Evolutionary conservation across 495 filamentous ascomycete genomes (phyloP).

Genomic region (Bombardia bombarda): DNA sequence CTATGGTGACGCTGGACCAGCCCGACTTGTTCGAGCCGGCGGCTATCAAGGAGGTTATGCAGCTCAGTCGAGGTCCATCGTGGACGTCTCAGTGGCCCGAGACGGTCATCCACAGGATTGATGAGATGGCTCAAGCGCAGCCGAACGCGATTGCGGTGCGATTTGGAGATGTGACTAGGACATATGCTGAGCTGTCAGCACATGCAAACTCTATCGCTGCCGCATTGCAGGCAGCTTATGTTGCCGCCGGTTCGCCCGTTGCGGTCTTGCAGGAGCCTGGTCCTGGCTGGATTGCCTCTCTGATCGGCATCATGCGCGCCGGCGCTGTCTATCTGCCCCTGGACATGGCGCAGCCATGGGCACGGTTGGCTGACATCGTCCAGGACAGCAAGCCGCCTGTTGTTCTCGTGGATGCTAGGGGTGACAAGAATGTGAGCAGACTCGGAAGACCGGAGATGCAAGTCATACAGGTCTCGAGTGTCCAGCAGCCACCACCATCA

Average conservation of each 20-base stretch:
- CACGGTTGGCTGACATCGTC: neutral
- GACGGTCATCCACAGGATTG: slow-evolving; percentile 21
- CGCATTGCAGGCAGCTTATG: too few species aligned
- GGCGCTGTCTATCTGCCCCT: neutral
- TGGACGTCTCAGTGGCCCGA: slow-evolving; percentile 8
- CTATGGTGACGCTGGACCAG: neutral
- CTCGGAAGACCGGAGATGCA: neutral
- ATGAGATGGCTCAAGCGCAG: slow-evolving; percentile 7
- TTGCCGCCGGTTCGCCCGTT: too few species aligned
- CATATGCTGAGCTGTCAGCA: too few species aligned
- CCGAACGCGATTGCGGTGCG: slow-evolving; percentile 7
- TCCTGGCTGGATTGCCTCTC: neutral
- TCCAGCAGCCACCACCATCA: too few species aligned
- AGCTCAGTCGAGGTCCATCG: neutral
- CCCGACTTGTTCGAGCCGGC: neutral
- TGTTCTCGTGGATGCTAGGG: neutral
- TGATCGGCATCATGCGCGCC: slow-evolving; percentile 4
- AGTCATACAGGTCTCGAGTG: neutral
- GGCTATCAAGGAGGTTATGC: neutral
- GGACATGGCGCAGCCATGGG: neutral
- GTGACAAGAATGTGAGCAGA: neutral
- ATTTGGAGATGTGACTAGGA: slow-evolving; percentile 3
- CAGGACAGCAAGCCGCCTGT: neutral
- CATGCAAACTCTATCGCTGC: slow-evolving; percentile 1
- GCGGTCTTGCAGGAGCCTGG: slow-evolving; percentile 6